Evolutionary conservation across 192 early-diverging fungal species (phyloP), one percentile per base, ranked within the genome.

Genomic region (Coemansia erecta): DNA sequence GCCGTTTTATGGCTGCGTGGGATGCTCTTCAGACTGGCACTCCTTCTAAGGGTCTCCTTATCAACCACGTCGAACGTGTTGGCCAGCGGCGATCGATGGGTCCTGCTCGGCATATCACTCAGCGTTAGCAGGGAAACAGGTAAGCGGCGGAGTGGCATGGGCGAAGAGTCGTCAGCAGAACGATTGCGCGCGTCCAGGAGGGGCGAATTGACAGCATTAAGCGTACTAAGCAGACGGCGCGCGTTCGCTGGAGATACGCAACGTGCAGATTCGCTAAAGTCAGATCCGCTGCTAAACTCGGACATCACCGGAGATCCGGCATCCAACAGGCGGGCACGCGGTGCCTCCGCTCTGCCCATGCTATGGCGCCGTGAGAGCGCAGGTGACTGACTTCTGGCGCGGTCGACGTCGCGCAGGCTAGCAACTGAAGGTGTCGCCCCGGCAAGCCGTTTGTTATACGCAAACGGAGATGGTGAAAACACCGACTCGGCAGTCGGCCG

Each of bases 401-500:
- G 66, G 18, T 51, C 63, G 53, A 65, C 65, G 19, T 79, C 70
- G 55, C 65, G 70, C n/a, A 73, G 41, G 28, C 62, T 72, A 17
- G 76, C 76, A 0, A 73, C 60, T 21, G 66, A 72, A 2, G 76
- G 70, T 18, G 76, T 66, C 0, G 76, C 76, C 1, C 66, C 51
- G 9, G 70, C 76, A 43, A 79, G 62, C 8, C 51, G 67, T 52
- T 69, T 64, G 59, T 79, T 79, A 22, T 79, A 79, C n/a, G 76
- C 76, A 66, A 73, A 79, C 7, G 76, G 69, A 37, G 76, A 73
- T 9, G 70, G 70, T 8, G 53, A 70, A 72, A 77, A 77, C 14
- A 64, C 12, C 12, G 68, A 70, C 58, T 70, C 68, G 17, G 64
- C 74, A 28, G 68, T 71, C 31, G 68, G 68, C 1, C 68, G 68